Percentiles rank a stretch among this genome's conserved stretches.
phyloP scores from a whole-genome alignment of 73 alveolate genomes.

The Tetrahymena borealis region DNA sequence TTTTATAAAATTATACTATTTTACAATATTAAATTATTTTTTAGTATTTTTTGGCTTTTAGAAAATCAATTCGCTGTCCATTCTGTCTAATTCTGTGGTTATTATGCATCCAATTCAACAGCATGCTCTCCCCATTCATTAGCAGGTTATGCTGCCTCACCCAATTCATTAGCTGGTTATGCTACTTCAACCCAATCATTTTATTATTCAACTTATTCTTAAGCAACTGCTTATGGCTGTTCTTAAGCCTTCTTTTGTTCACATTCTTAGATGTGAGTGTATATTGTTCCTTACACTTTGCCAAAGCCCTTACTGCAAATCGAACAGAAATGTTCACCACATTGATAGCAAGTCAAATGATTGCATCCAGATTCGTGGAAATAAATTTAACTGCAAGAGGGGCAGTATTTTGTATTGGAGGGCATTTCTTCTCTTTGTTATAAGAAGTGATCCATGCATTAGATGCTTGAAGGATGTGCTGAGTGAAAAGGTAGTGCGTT shows the following conservation, averaged over 20 bases:
- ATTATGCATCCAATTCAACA: too few relatives aligned
- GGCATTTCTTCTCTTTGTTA: neutral
- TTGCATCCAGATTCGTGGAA: neutral
- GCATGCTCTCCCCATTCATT: too few relatives aligned
- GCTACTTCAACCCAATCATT: neutral
- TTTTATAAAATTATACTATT: too few relatives aligned
- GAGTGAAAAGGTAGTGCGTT: neutral
- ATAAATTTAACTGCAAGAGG: neutral
- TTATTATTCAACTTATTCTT: too few relatives aligned
- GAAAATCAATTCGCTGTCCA: too few relatives aligned
- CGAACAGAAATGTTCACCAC: neutral
- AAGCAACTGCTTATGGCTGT: neutral
- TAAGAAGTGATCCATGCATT: neutral
- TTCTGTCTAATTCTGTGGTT: too few relatives aligned
- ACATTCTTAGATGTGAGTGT: neutral
- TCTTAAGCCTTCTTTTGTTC: neutral
- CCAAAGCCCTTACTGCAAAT: neutral
- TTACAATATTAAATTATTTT: too few relatives aligned
- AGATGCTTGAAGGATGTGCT: neutral
- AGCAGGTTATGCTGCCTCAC: neutral
- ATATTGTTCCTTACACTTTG: neutral
- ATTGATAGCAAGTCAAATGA: neutral
- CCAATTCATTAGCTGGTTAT: neutral
- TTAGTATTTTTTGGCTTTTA: too few relatives aligned
- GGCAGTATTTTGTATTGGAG: neutral